Evolutionary conservation across 2,329 filamentous ascomycete genomes (phyloP), one percentile per base, ranked within the genome.

Genomic region (Cladophialophora exuberans): DNA sequence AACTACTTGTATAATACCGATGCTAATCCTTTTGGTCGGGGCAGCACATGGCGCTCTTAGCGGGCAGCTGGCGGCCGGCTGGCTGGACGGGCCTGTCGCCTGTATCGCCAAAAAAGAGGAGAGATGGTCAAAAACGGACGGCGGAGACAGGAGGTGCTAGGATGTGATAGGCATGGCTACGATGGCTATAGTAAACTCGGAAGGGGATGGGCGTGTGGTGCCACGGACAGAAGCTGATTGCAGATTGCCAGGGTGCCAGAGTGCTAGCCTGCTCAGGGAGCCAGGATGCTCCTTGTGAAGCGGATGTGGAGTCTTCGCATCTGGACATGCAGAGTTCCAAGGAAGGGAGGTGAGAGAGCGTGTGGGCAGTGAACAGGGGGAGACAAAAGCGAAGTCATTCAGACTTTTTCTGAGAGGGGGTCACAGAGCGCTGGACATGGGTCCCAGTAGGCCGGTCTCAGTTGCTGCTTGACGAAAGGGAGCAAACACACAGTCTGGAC

Each of bases 51-150:
- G 64, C 64, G 64, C 54, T 64, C 46, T 59, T 60, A 59, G 64
- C 57, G 60, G 60, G 54, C 60, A 64, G 60, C 60, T 64, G 62
- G 62, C 61, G 49, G 60, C 58, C 62, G 64, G 62, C 59, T 61
- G 66, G 65, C 66, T 68, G 65, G 65, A 66, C 64, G 62, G 65
- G 65, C 61, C 66, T 66, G 51, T 68, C 63, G 64, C 61, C 61
- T 51, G 56, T 42, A 35, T 60, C 54, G 57, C 59, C 61, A 57
- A 59, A 59, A 64, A 63, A 55, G 58, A 62, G 56, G 56, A 61
- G 60, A 60, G 56, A 35, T 59, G 47, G 55, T 61, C 58, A n/a
- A 58, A 58, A 58, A 56, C 28, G 58, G 58, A 58, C 49, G 41
- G 49, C 55, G 58, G 55, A 61, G 58, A 54, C 55, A 52, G 52